A percentile compares a stretch with the other conserved stretches of the same genome.
Evolutionary conservation across 257 asterid species (phyloP).

Genomic region (Cruciata laevipes): DNA sequence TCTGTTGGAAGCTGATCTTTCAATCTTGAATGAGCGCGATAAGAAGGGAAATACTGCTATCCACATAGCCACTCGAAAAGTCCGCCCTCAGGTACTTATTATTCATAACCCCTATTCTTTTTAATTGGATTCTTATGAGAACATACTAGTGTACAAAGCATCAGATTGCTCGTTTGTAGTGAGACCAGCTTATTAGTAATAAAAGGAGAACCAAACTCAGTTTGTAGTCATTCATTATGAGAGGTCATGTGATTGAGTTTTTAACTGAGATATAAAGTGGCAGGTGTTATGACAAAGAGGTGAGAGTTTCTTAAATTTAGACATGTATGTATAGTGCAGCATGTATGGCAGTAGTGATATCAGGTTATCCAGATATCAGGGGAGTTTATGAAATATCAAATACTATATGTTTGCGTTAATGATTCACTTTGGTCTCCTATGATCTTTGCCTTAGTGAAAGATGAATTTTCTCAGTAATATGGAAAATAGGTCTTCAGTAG

Average conservation of each 20-base stretch:
- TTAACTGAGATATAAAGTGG: neutral
- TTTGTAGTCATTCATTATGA: neutral
- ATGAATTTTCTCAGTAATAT: too few species aligned
- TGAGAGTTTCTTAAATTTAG: neutral
- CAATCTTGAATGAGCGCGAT: slow-evolving; percentile 76
- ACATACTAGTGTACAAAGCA: neutral
- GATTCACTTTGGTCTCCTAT: too few species aligned
- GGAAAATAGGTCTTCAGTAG: too few species aligned
- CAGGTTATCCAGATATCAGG: too few species aligned
- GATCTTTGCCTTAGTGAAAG: neutral
- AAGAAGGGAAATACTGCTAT: slow-evolving; percentile 90
- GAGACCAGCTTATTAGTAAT: neutral
- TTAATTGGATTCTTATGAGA: neutral
- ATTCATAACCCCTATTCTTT: neutral
- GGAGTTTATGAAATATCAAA: too few species aligned
- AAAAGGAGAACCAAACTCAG: neutral
- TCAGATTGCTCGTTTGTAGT: neutral
- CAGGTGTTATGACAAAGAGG: neutral
- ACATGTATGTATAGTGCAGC: neutral
- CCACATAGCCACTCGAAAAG: slow-evolving; percentile 87
- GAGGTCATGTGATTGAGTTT: neutral
- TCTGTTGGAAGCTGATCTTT: slow-evolving; percentile 63
- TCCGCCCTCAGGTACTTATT: slow-evolving; percentile 66
- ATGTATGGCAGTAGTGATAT: neutral
- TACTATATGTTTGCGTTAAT: too few species aligned